Evolutionary conservation across 148 eudicot species (phyloP), one percentile per base, ranked within the genome.

Genomic region (Limonium bicolor): DNA sequence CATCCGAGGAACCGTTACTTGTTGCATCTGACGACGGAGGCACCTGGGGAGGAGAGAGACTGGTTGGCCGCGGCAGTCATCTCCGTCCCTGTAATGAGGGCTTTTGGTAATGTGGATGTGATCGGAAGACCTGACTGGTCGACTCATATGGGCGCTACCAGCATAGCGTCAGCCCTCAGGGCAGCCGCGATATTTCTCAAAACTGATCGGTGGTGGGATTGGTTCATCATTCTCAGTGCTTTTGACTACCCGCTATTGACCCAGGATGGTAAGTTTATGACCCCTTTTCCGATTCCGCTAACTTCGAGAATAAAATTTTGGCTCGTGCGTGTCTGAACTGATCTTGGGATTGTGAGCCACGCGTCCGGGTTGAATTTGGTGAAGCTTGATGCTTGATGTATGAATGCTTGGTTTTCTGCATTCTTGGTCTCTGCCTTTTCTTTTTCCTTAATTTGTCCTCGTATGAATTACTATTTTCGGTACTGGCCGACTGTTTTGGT

Each of bases 251-350:
- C 96, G 0, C 54, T 88, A 43, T 66, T 88, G 22, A 79, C 90
- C 19, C 96, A 88, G 51, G 96, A 88, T 70, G 96, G 96, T 86
- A 73, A 24, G n/a, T n/a, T n/a, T n/a, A n/a, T n/a, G n/a, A n/a
- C n/a, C n/a, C n/a, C n/a, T n/a, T n/a, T n/a, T n/a, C n/a, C n/a
- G n/a, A n/a, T n/a, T n/a, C n/a, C n/a, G n/a, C n/a, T n/a, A n/a
- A n/a, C n/a, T n/a, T n/a, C n/a, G n/a, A n/a, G n/a, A n/a, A n/a
- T n/a, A n/a, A n/a, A n/a, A n/a, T n/a, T n/a, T n/a, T n/a, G n/a
- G n/a, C n/a, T n/a, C n/a, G n/a, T n/a, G n/a, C n/a, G n/a, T n/a
- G n/a, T n/a, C n/a, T n/a, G n/a, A n/a, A n/a, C n/a, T n/a, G n/a
- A n/a, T n/a, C n/a, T n/a, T n/a, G n/a, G n/a, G n/a, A n/a, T n/a